Base-by-base conservation (phyloP, 2,329 filamentous ascomycete species). In the Xenoacremonium recifei region DNA sequence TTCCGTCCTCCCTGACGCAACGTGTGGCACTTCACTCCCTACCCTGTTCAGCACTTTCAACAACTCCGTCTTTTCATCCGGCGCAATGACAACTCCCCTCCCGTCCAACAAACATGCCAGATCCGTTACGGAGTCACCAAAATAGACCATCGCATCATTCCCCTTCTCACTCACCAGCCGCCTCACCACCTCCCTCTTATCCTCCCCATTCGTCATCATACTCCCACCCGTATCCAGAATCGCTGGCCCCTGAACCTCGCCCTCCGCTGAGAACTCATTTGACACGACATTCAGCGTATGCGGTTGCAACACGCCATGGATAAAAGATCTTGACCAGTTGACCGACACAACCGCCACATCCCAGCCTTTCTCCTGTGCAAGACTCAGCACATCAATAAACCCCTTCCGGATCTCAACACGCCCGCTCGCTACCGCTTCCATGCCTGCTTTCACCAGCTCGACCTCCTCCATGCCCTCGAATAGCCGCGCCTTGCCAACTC, bases 101-200 rank as follows among this genome's bases (percentile, higher is more conserved):
- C 63, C 60, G 17, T 59, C 54, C 4, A 78, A 49, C 27, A 82
- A 58, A 44, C 77, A 81, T 53, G 73, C 70, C 42, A 81, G 58
- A 54, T 82, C 78, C 2, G 77, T 80, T 2, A 69, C 68, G 20
- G 77, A 79, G 55, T 82, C 78, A 6, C 78, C 78, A 55, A 80
- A 71, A 60, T 81, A 82, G n/a, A 77, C 56, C n/a, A 65, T 53
- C 41, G 49, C 41, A 2, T 42, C 48, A 4, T 55, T 48, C n/a
- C n/a, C n/a, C 11, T 40, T 38, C 11, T 53, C 53, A 6, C 40
- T 40, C 21, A 34, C 46, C 21, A 69, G 49, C 6, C 59, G 51
- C n/a, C 56, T 40, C 44, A 77, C 52, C 3, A 65, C 71, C 10
- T 62, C 58, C 15, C 69, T 51, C 61, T 79, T 79, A 55, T 79